These are phyloP conservation scores for Colletotrichum eremochloae DNA, from an alignment of 2,329 filamentous ascomycete genomes.

Conservation along the genomic window DNA sequence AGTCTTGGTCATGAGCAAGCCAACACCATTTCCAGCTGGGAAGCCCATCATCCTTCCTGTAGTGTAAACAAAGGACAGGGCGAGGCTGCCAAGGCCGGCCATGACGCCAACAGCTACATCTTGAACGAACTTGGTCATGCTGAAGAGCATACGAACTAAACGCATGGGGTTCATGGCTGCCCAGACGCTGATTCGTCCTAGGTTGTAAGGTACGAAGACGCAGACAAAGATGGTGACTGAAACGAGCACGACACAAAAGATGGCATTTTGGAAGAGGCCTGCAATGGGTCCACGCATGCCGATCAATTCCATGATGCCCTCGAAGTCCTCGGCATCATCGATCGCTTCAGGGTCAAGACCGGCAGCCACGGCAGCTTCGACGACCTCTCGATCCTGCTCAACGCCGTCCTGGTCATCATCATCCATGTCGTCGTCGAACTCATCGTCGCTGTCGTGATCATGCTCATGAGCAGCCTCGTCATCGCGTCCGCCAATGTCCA, in stretches of 20 bases:
- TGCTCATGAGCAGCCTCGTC: slow-evolving; percentile 66
- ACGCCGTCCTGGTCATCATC: slow-evolving; percentile 49
- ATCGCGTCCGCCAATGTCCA: slow-evolving; percentile 44
- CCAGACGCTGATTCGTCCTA: slow-evolving; percentile 87
- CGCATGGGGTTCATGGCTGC: slow-evolving; percentile 84
- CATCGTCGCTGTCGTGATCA: slow-evolving; percentile 57
- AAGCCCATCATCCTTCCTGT: slow-evolving; percentile 41
- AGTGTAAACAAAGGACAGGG: slow-evolving; percentile 33
- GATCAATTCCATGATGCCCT: slow-evolving; percentile 95
- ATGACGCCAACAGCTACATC: slow-evolving; percentile 78
- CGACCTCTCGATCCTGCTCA: slow-evolving; percentile 68
- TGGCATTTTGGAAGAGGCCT: slow-evolving; percentile 91
- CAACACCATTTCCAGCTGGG: slow-evolving; percentile 33
- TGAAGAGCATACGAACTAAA: slow-evolving; percentile 79
- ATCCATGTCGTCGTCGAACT: slow-evolving; percentile 56
- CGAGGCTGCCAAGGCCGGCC: slow-evolving; percentile 49
- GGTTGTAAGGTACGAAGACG: slow-evolving; percentile 92
- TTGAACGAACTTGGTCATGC: slow-evolving; percentile 82
- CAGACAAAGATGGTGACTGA: slow-evolving; percentile 87
- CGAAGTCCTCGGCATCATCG: slow-evolving; percentile 92
- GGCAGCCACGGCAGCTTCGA: slow-evolving; percentile 74
- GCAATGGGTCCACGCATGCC: slow-evolving; percentile 95
- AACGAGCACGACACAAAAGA: slow-evolving; percentile 93
- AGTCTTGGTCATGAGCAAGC: slow-evolving; percentile 47
- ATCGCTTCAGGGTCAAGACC: slow-evolving; percentile 81